Base-by-base conservation (phyloP, 495 filamentous ascomycete species). In the Chlorociboria aeruginascens region DNA sequence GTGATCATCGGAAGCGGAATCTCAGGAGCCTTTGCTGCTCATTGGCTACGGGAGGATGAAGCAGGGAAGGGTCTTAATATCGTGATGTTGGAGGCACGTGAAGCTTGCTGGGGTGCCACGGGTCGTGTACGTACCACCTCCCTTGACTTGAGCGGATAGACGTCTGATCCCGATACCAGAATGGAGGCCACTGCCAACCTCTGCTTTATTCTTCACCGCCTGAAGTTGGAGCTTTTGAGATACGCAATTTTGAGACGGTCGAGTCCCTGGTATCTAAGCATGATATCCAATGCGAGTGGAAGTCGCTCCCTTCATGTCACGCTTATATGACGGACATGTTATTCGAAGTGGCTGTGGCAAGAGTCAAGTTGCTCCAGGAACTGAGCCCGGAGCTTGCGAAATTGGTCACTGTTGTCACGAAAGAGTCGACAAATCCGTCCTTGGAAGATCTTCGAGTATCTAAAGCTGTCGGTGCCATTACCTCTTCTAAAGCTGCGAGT, bases 81-180 rank as follows among this genome's bases (percentile, higher is more conserved):
- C 0, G 70, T 87, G 1, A 80, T 92, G 71, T 66, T 94, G 1
- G 87, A 94, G 62, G 85, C 86, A 6, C 71, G 86, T 42, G 79
- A 85, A 62, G 77, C 80, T 8, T 89, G 83, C 58, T 86, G 72
- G 66, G 87, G 87, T 12, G 87, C 86, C 13, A 92, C 87, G 0
- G 86, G 86, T 0, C 67, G 86, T 49, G 76, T 79, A 44, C 60
- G 69, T 65, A 37, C 13, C 28, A 8, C 43, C 17, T 6, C n/a
- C 37, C 13, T 1, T 36, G 31, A 12, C 9, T 44, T 16, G 13
- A 14, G 25, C 3, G 2, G 25, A 12, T 33, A 12, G 29, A 20
- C 40, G 13, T 37, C 11, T 17, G 32, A 44, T 30, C 14, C 34
- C 39, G 42, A 13, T 25, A 9, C 6, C 54, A 77, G 67, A 89